Base-by-base conservation (phyloP, 23 red algal species). In the Gracilaria gracilis region DNA sequence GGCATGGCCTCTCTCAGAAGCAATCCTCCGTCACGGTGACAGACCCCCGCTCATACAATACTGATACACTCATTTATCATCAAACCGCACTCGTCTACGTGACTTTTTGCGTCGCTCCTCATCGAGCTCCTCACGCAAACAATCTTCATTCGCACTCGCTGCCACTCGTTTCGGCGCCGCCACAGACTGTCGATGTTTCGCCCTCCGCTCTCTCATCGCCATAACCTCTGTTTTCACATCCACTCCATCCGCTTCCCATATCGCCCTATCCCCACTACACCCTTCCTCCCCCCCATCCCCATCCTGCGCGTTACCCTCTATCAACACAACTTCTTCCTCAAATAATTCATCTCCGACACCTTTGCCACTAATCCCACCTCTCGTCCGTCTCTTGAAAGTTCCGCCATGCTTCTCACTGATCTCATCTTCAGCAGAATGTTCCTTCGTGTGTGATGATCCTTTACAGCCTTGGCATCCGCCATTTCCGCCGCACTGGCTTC, bases 401-500 rank as follows among this genome's bases (percentile, higher is more conserved):
- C 53, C 36, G 2, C 79, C 47, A 82, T 82, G 58, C 79, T 82
- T 27, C 28, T 59, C 32, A 82, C 79, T 2, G 36, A n/a, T 27
- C 58, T n/a, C 54, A 82, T 59, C 15, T 82, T 82, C 32, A 62
- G 11, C 53, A 82, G n/a, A 21, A 82, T 62, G 36, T 64, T 82
- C 14, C 54, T 39, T 21, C 53, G 53, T 27, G 25, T 82, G 29
- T 46, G n/a, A 62, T 65, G 54, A 39, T 82, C 79, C 54, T 82
- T 62, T 27, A 64, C 53, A 7, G 58, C 79, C 53, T 65, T 59
- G 20, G 53, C 79, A 8, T 16, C 29, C 7, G 79, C 79, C 79
- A 62, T 2, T 62, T 54, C 79, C 34, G 79, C 72, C 46, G 36
- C 53, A 28, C 25, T 62, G 8, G 19, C 58, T 20, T 38, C 54